Base-by-base conservation (phyloP, 306 rosid species). In the Senna siamea region DNA sequence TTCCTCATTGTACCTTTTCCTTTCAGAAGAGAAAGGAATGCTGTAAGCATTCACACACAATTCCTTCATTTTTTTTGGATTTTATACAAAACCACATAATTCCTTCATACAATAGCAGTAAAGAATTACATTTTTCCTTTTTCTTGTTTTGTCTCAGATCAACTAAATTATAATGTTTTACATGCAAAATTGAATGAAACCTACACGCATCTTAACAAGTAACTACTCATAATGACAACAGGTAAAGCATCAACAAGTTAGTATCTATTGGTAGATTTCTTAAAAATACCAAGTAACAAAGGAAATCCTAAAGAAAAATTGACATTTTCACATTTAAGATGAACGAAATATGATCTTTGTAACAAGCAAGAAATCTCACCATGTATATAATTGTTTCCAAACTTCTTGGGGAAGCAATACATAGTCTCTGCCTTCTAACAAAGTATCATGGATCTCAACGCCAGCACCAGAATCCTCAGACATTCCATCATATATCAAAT, bases 351-450 rank as follows among this genome's bases (percentile, higher is more conserved):
- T 55, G 61, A 62, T 67, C 67, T 68, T 62, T 59, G 71, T 57
- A 38, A 48, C 68, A 78, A 68, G 73, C 60, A 67, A 20, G 54
- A 28, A 74, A 71, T 34, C 87, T 83, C 73, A 90, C 97, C 94
- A 88, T 63, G 84, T 53, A 78, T 85, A 76, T 58, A 94, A 85
- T 76, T 91, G 97, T 77, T 82, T 83, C 98, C 98, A 94, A 68
- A 94, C 96, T 63, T 89, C 87, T 67, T 84, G 97, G 9, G 98
- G 98, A 55, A 94, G 96, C 79, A 94, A 82, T 60, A 94, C 91
- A 78, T 94, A 94, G 79, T 94, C 98, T 58, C 98, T 96, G 14
- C 98, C 98, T 84, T 94, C 98, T 43, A 91, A 76, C 66, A 94
- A 83, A 35, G 97, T 91, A 80, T 91, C 96, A 52, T 88, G 90